Evolutionary conservation across 345 rosid species (phyloP).

Genomic region (Eucalyptus cloeziana): DNA sequence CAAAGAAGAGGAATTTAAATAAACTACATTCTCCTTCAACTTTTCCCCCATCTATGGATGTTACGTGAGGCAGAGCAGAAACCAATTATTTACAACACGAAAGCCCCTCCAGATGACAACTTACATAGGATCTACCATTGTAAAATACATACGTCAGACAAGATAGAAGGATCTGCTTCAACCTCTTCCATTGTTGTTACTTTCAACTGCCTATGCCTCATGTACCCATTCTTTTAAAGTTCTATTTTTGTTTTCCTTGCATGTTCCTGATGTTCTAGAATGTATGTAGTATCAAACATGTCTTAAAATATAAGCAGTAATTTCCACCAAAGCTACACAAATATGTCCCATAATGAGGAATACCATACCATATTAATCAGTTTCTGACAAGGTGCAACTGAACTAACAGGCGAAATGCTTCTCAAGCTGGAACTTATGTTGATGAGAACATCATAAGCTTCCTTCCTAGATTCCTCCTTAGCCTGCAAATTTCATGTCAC

Average conservation of each 20-base stretch:
- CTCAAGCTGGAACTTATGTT: slow-evolving; percentile 38
- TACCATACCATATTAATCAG: slow-evolving; percentile 58
- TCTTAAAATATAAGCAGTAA: neutral
- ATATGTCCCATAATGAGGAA: neutral
- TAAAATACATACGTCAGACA: neutral
- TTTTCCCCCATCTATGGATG: neutral
- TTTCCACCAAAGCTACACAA: neutral
- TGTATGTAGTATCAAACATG: neutral
- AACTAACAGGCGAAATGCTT: slow-evolving; percentile 12
- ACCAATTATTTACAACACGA: neutral
- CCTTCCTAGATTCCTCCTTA: slow-evolving; percentile 68
- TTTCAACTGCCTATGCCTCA: neutral
- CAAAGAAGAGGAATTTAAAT: neutral
- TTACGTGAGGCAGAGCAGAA: neutral
- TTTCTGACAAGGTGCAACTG: slow-evolving; percentile 40
- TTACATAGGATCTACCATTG: neutral
- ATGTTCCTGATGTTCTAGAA: neutral
- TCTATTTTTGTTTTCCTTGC: neutral
- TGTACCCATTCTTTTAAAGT: neutral
- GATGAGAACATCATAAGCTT: slow-evolving; percentile 66
- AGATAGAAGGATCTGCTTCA: neutral
- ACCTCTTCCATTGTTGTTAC: neutral
- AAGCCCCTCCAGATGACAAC: neutral
- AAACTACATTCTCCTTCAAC: neutral
- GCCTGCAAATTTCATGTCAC: slow-evolving; percentile 26